Percentiles rank a stretch among this genome's conserved stretches.
Evolutionary conservation across 768 basidiomycete genomes (phyloP).

Genomic region (button mushroom (Agaricus bisporus)): DNA sequence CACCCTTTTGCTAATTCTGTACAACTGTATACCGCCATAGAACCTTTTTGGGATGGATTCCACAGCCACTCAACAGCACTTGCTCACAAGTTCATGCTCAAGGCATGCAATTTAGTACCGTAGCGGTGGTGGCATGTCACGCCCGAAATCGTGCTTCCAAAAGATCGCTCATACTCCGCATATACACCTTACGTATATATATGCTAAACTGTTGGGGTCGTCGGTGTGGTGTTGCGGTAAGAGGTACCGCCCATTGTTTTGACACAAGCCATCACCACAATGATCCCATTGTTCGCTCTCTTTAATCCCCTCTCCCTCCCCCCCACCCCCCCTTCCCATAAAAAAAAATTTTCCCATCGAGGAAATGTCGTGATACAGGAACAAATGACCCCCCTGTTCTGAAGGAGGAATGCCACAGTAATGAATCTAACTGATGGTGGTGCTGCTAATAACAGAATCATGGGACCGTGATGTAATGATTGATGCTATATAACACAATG

Average conservation of each 20-base stretch:
- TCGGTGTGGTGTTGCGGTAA: neutral
- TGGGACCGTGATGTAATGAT: neutral
- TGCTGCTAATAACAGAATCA: neutral
- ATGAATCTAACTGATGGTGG: neutral
- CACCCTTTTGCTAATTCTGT: too few species aligned
- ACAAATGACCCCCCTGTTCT: neutral
- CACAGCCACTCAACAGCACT: neutral
- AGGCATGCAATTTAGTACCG: neutral
- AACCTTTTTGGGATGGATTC: too few species aligned
- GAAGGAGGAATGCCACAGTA: slow-evolving; percentile 1
- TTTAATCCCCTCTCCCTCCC: too few species aligned
- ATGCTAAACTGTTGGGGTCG: too few species aligned
- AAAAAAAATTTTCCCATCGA: too few species aligned
- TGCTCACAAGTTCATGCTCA: neutral
- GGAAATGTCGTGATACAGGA: neutral
- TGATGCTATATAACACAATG: too few species aligned
- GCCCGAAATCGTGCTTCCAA: neutral
- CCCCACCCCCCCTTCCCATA: too few species aligned
- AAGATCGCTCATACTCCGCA: neutral
- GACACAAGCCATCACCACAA: too few species aligned
- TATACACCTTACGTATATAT: too few species aligned
- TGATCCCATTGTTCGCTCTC: too few species aligned
- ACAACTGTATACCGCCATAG: too few species aligned
- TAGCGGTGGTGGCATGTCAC: neutral
- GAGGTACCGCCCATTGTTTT: too few species aligned